These are phyloP conservation scores for Pleurotus citrinopileatus DNA, from an alignment of 768 basidiomycete species.

Conservation along the genomic window DNA sequence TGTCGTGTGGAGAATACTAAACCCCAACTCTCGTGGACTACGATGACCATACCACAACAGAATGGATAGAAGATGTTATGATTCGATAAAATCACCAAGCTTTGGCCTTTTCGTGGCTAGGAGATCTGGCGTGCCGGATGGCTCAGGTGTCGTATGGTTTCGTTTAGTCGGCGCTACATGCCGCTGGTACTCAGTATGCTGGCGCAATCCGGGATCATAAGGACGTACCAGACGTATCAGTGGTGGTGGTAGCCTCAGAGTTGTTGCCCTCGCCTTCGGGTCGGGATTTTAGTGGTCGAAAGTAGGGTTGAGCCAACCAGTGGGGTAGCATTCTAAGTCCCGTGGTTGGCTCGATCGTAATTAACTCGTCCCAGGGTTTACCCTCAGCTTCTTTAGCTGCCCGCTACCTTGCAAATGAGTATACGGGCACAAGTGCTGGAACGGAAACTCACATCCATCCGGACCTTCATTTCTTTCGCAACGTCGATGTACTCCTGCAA, in stretches of 20 bases:
- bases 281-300: slow-evolving; percentile 34
- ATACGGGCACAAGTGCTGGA: slow-evolving; percentile 5
- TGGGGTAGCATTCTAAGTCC: slow-evolving; percentile 57
- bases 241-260: neutral
- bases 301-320: slow-evolving; percentile 74
- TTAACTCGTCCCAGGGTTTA: slow-evolving; percentile 30
- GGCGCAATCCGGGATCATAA: no score
- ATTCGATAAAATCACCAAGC: neutral
- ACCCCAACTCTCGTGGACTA: no score
- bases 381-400: slow-evolving; percentile 41
- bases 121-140: neutral
- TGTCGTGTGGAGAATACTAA: no score
- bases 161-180: neutral
- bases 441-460: slow-evolving; percentile 39
- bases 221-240: no score
- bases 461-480: slow-evolving; percentile 53
- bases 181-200: no score
- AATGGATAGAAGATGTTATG: no score
- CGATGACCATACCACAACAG: no score
- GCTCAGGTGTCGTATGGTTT: neutral
- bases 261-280: neutral
- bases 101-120: neutral
- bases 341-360: slow-evolving; percentile 40
- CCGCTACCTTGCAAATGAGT: no score
- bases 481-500: slow-evolving; percentile 49